Evolutionary conservation across 2,329 filamentous ascomycete species (phyloP).

Genomic region (Colletotrichum sp.): DNA sequence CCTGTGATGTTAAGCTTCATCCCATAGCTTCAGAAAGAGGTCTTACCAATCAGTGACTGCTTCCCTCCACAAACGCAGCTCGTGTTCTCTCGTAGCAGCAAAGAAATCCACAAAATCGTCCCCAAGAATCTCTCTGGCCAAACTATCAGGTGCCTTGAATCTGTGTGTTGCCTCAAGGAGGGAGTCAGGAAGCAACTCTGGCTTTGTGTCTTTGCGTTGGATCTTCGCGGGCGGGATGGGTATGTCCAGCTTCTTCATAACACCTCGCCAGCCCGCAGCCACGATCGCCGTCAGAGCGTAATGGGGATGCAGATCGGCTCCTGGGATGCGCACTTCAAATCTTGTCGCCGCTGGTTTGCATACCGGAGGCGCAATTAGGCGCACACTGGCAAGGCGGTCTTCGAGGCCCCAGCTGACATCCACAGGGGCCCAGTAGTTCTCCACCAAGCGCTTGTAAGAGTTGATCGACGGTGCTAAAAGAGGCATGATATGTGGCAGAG

Average conservation of each 20-base stretch:
- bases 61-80: constrained; percentile 74
- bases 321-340: not conserved
- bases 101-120: constrained; percentile 75
- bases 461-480: constrained; percentile 77
- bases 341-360: not conserved
- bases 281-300: not conserved
- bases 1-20: not conserved
- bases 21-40: not conserved
- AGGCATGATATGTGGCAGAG: constrained; percentile 78
- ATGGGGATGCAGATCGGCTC: not conserved
- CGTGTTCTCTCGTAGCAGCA: constrained; percentile 74
- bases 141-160: not conserved
- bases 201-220: not conserved
- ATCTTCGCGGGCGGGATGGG: constrained; percentile 66
- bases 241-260: constrained; percentile 74
- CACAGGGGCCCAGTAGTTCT: constrained; percentile 80
- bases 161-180: constrained; percentile 66
- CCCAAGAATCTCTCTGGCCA: not conserved
- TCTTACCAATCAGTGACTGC: constrained; percentile 79
- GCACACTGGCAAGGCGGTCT: not conserved
- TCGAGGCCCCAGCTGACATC: not conserved
- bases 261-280: constrained; percentile 21
- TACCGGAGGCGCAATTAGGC: not conserved
- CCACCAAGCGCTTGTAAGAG: constrained; percentile 77
- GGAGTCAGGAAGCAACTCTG: constrained; percentile 64